Percentiles rank a stretch among this genome's conserved stretches.
Conservation (phyloP, 2,329 filamentous ascomycete species). For the Cryphonectria carpinicola region DNA sequence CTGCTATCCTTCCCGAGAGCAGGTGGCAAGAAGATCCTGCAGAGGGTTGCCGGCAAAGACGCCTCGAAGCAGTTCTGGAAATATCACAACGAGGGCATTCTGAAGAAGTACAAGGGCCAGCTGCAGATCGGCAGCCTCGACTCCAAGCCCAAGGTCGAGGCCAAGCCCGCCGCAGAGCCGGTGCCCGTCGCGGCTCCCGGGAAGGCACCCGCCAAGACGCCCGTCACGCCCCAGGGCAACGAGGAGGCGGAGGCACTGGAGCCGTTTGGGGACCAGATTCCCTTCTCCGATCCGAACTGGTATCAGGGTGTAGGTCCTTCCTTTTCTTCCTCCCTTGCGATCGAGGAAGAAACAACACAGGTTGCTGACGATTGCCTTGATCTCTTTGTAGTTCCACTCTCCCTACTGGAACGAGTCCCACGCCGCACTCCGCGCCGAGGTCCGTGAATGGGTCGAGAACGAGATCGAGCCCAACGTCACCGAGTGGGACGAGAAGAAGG, state of each 20-base stretch:
- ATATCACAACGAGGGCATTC: constrained; percentile 81
- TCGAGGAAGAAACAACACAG: too few species aligned
- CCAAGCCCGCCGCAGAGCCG: constrained; percentile 61
- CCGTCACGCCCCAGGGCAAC: constrained; percentile 35
- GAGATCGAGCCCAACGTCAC: constrained; percentile 89
- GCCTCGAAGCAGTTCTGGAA: constrained; percentile 72
- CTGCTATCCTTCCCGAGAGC: background rate
- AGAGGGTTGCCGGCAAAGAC: constrained; percentile 67
- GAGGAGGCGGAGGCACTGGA: constrained; percentile 76
- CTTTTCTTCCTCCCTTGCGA: background rate
- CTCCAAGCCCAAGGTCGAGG: constrained; percentile 68
- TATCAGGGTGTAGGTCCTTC: constrained; percentile 79
- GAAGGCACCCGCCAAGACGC: constrained; percentile 39
- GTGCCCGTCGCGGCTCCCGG: constrained; percentile 53
- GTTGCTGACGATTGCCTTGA: background rate
- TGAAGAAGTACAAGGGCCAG: constrained; percentile 82
- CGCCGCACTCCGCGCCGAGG: constrained; percentile 84
- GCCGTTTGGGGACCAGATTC: constrained; percentile 82
- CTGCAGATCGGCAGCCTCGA: constrained; percentile 87
- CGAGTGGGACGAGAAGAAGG: constrained; percentile 96
- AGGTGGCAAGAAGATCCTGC: constrained; percentile 69
- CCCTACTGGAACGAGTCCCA: constrained; percentile 97
- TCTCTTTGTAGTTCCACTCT: constrained; percentile 76
- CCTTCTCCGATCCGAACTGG: constrained; percentile 92
- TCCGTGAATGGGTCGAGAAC: constrained; percentile 88